phyloP scores from a whole-genome alignment of 139 green algal species.

The Choricystis sp. region DNA sequence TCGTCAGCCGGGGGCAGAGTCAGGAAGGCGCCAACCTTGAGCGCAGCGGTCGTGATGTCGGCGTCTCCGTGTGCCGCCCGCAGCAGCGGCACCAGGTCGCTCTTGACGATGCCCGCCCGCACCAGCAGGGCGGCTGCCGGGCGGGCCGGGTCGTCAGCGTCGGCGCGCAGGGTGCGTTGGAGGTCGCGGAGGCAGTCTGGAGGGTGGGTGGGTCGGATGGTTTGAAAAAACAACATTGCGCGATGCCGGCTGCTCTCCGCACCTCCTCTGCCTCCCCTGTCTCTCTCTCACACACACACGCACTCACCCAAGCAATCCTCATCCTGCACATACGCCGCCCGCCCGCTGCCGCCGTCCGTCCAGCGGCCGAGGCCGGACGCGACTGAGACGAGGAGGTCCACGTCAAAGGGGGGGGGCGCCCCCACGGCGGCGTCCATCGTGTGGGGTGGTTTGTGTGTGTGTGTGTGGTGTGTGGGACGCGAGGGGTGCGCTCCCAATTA shows the following conservation, averaged over 20 bases:
- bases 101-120: conserved; percentile 36
- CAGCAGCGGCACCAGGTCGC: conserved; percentile 73
- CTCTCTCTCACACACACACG: background rate
- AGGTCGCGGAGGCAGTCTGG: conserved; percentile 76
- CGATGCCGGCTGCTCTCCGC: no score
- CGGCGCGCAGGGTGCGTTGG: conserved; percentile 69
- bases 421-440: no score
- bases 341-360: conserved; percentile 14
- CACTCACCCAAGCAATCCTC: conserved; percentile 53
- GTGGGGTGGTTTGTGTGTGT: no score
- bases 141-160: conserved; percentile 52
- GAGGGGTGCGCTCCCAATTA: no score
- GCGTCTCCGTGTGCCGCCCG: background rate
- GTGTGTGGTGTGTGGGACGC: no score
- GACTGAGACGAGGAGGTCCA: conserved; percentile 63
- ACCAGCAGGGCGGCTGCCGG: conserved; percentile 63
- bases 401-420: conserved; percentile 44
- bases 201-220: background rate
- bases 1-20: conserved; percentile 50
- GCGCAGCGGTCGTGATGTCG: conserved; percentile 24
- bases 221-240: no score
- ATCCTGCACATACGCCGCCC: conserved; percentile 38
- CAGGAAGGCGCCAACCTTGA: conserved; percentile 83
- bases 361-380: conserved; percentile 41
- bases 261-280: background rate